phyloP scores from a whole-genome alignment of 2,329 filamentous ascomycete species.

The Penicillium paneum region DNA sequence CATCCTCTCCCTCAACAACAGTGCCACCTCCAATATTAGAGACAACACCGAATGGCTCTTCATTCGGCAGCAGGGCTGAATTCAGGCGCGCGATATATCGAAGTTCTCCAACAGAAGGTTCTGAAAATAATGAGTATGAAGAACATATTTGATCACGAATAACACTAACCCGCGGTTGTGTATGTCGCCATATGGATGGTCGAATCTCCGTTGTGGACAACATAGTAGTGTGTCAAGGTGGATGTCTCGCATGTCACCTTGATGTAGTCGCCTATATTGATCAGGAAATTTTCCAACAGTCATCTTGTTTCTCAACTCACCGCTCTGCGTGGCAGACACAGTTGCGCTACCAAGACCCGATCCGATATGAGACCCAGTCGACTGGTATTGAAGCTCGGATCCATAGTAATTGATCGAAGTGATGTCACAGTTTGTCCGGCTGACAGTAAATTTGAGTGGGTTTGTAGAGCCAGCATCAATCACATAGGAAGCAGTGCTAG shows the following conservation, averaged over 20 bases:
- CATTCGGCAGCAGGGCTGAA: constrained; percentile 49
- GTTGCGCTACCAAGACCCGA: constrained; percentile 59
- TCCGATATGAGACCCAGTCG: constrained; percentile 54
- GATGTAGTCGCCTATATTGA: constrained; percentile 46
- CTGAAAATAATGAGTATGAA: constrained; percentile 19
- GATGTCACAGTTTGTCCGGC: constrained; percentile 58
- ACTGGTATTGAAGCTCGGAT: constrained; percentile 56
- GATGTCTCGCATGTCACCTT: constrained; percentile 60
- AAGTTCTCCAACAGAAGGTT: constrained; percentile 58
- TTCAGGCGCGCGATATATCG: constrained; percentile 63
- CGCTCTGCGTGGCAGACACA: constrained; percentile 49
- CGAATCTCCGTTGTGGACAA: constrained; percentile 59
- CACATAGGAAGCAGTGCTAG: constrained; percentile 34
- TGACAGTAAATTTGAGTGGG: constrained; percentile 52
- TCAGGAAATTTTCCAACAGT: neutral
- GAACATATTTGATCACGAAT: constrained; percentile 2
- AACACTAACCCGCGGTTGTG: constrained; percentile 47
- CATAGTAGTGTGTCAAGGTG: constrained; percentile 63
- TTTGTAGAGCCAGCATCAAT: constrained; percentile 52
- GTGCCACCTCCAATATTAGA: constrained; percentile 55
- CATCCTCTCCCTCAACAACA: constrained; percentile 57
- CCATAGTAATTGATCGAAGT: constrained; percentile 61
- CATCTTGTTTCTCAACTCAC: constrained; percentile 8
- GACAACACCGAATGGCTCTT: constrained; percentile 54
- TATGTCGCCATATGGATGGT: constrained; percentile 62